Base-by-base conservation (phyloP, 2,329 filamentous ascomycete species). In the Thielaviopsis populi region DNA sequence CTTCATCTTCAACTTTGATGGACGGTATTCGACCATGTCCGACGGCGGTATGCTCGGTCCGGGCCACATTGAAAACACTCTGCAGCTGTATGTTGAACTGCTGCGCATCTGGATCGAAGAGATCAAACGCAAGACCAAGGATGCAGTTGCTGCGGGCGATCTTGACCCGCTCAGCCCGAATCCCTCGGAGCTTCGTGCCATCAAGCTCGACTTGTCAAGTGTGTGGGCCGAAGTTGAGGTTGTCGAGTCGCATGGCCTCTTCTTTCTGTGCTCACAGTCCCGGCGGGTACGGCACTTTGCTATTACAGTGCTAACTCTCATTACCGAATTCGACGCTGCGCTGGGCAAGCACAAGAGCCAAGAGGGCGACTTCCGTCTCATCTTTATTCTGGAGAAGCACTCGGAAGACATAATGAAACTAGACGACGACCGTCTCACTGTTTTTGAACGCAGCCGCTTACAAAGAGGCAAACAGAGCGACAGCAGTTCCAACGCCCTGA, bases 1-100 rank as follows among this genome's bases (percentile, higher is more conserved):
- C 30, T 99, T 97, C 74, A 99, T 99, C 62, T 99, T 99, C 77
- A 96, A 94, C 69, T 99, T 97, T 72, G 95, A 99, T 73, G 91
- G 95, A 68, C 85, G 91, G 27, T 99, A 99, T 73, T 90, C 92
- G 0, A 97, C 94, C 40, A 96, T 97, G 85, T 96, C 91, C 10
- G 94, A 99, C 70, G 94, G 95, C 40, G 94, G 94, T 1, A 94
- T 99, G 86, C 83, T 99, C 27, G 94, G 92, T 0, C 86, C 89
- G 41, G 89, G 87, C 3, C 94, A 99, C 70, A 96, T 99, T 65
- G 94, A 99, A 72, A 96, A 86, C 68, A 99, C 94, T 0, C 75
- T 99, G 22, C 86, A 88, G 67, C 79, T 99, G 11, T 99, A 99
- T 70, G 89, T 97, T 33, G 91, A 99, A 73, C 77, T 99, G 4